Conservation (phyloP, 2,329 filamentous ascomycete species). For the Xylaria sp. region DNA sequence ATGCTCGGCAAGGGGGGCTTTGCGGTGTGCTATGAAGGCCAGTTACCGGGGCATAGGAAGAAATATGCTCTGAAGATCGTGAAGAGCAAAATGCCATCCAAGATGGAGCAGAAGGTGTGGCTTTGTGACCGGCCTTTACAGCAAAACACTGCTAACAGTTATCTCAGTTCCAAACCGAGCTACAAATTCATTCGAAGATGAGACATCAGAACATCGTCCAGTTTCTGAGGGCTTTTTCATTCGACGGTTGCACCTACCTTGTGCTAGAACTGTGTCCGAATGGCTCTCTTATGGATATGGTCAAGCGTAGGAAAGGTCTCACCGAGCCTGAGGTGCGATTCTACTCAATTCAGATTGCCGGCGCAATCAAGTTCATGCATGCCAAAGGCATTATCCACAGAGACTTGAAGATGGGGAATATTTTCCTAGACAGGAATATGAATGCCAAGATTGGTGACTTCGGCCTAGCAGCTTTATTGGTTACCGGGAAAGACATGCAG, state of each 20-base stretch:
- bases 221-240: slow-evolving; percentile 93
- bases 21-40: slow-evolving; percentile 81
- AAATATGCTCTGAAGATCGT: slow-evolving; percentile 84
- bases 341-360: slow-evolving; percentile 93
- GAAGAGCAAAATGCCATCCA: slow-evolving; percentile 82
- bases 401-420: slow-evolving; percentile 97
- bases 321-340: slow-evolving; percentile 94
- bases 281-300: slow-evolving; percentile 97
- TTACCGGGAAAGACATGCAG: slow-evolving; percentile 90
- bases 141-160: slow-evolving; percentile 29
- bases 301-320: slow-evolving; percentile 88
- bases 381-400: slow-evolving; percentile 95
- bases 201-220: slow-evolving; percentile 94
- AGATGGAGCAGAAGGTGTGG: slow-evolving; percentile 84
- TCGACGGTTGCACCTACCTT: slow-evolving; percentile 88
- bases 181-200: slow-evolving; percentile 99
- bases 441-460: slow-evolving; percentile 99
- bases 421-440: slow-evolving; percentile 94
- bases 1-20: slow-evolving; percentile 85
- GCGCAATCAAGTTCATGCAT: slow-evolving; percentile 98
- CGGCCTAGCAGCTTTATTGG: slow-evolving; percentile 88
- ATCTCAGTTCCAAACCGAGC: slow-evolving; percentile 76
- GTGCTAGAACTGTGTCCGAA: slow-evolving; percentile 95
- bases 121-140: not conserved
- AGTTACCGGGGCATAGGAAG: slow-evolving; percentile 72